Percentiles rank a stretch among this genome's conserved stretches.
Evolutionary conservation across 2,329 filamentous ascomycete genomes (phyloP).

Genomic region (Aspergillus eucalypticola): DNA sequence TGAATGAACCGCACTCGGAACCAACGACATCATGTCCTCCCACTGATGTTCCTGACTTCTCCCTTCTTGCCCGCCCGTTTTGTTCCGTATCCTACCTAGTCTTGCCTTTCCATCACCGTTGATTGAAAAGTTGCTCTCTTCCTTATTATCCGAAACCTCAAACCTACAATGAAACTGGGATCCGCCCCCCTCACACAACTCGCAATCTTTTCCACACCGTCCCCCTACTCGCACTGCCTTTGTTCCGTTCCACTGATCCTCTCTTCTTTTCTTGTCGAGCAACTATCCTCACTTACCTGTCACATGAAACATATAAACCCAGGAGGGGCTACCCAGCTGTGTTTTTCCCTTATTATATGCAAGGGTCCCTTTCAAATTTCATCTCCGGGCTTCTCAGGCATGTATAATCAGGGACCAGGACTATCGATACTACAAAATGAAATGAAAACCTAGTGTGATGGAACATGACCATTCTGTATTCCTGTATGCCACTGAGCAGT

Average conservation of each 20-base stretch:
- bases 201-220: constrained; percentile 6
- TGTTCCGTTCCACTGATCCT: constrained; percentile 14
- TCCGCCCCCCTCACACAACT: background rate
- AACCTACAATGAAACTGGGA: constrained; percentile 1
- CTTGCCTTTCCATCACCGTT: constrained; percentile 1
- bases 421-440: background rate
- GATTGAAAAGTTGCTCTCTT: constrained; percentile 14
- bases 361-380: constrained; percentile 7
- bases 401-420: constrained; percentile 16
- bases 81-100: constrained; percentile 6
- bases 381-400: constrained; percentile 14
- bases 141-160: constrained; percentile 9
- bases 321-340: constrained; percentile 7
- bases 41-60: constrained; percentile 5
- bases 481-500: too few relatives aligned
- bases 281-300: constrained; percentile 10
- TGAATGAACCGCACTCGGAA: constrained; percentile 23
- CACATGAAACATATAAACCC: constrained; percentile 11
- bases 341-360: constrained; percentile 14
- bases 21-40: constrained; percentile 13
- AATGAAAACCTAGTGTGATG: background rate
- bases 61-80: constrained; percentile 1
- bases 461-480: background rate
- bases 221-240: constrained; percentile 14
- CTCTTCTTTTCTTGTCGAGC: constrained; percentile 8